Evolutionary conservation across 495 filamentous ascomycete genomes (phyloP).

Genomic region (Aspergillus indologenus): DNA sequence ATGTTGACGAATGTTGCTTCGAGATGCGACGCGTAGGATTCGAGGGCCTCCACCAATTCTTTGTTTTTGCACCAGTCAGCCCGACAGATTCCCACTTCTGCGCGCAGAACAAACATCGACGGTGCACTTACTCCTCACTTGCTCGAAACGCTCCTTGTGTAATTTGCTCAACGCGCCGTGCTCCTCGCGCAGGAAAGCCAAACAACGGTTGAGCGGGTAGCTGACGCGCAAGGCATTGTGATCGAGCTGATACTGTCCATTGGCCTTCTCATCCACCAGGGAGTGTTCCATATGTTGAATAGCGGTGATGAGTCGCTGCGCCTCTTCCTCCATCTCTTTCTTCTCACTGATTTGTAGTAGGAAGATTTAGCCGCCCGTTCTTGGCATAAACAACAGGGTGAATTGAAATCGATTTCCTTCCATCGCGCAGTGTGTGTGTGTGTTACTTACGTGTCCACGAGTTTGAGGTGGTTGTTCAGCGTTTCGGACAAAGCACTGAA

Average conservation of each 20-base stretch:
- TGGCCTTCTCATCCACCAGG: slow-evolving; percentile 68
- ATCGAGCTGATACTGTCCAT: slow-evolving; percentile 58
- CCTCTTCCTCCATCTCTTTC: slow-evolving; percentile 79
- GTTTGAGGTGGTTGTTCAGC: slow-evolving; percentile 75
- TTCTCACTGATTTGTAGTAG: slow-evolving; percentile 61
- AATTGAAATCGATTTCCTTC: background rate
- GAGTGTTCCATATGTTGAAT: slow-evolving; percentile 94
- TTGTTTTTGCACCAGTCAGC: slow-evolving; percentile 24
- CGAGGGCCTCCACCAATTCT: slow-evolving; percentile 91
- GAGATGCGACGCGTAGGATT: slow-evolving; percentile 92
- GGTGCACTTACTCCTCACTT: slow-evolving; percentile 75
- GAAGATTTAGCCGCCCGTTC: slow-evolving; percentile 6
- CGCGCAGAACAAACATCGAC: too few relatives aligned
- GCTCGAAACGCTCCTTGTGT: slow-evolving; percentile 85
- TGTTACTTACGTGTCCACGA: slow-evolving; percentile 61
- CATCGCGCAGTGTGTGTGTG: background rate
- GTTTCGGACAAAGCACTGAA: slow-evolving; percentile 86
- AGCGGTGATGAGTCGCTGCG: slow-evolving; percentile 74
- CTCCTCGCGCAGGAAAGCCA: slow-evolving; percentile 80
- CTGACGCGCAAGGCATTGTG: slow-evolving; percentile 70
- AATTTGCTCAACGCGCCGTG: slow-evolving; percentile 71
- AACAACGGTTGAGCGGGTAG: slow-evolving; percentile 73
- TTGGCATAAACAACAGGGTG: background rate
- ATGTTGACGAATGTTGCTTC: slow-evolving; percentile 81
- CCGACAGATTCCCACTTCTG: background rate